Evolutionary conservation across 2,329 filamentous ascomycete species (phyloP).

Genomic region (Neofusicoccum umdonicola): DNA sequence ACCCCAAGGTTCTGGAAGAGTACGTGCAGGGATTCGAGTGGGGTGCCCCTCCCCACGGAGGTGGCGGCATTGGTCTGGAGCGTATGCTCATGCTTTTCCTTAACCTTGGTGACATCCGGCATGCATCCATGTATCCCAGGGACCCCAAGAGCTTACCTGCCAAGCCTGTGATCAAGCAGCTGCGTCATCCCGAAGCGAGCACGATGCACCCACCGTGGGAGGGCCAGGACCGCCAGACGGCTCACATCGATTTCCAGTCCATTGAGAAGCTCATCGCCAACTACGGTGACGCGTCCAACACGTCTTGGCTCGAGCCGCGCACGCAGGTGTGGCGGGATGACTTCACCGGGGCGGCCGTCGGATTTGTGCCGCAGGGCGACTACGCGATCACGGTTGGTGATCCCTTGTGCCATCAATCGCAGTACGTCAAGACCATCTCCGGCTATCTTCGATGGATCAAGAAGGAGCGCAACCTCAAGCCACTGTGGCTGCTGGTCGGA

Average conservation of each 20-base stretch:
- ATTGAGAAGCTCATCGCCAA: conserved; percentile 89
- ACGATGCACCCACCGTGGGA: conserved; percentile 70
- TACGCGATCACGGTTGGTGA: conserved; percentile 85
- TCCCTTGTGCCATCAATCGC: conserved; percentile 75
- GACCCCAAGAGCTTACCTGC: conserved; percentile 84
- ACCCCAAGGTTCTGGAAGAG: conserved; percentile 81
- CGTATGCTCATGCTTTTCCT: conserved; percentile 83
- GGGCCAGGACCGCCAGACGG: conserved; percentile 47
- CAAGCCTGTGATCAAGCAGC: conserved; percentile 57
- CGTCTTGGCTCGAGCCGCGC: conserved; percentile 86
- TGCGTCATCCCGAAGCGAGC: conserved; percentile 86
- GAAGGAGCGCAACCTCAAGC: conserved; percentile 69
- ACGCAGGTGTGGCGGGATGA: conserved; percentile 85
- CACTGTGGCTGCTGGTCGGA: conserved; percentile 87
- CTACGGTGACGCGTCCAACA: conserved; percentile 92
- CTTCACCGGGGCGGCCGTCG: conserved; percentile 75
- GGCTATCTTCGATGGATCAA: conserved; percentile 74
- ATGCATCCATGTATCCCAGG: conserved; percentile 81
- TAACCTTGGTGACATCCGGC: conserved; percentile 82
- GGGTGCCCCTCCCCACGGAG: conserved; percentile 84
- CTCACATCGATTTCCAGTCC: conserved; percentile 61
- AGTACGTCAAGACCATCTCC: conserved; percentile 71
- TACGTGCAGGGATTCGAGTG: conserved; percentile 87
- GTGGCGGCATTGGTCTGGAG: conserved; percentile 86
- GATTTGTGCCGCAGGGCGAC: conserved; percentile 74